Conservation (phyloP, 1,284 basidiomycete species). For the Tetrapyrgos nigripes region DNA sequence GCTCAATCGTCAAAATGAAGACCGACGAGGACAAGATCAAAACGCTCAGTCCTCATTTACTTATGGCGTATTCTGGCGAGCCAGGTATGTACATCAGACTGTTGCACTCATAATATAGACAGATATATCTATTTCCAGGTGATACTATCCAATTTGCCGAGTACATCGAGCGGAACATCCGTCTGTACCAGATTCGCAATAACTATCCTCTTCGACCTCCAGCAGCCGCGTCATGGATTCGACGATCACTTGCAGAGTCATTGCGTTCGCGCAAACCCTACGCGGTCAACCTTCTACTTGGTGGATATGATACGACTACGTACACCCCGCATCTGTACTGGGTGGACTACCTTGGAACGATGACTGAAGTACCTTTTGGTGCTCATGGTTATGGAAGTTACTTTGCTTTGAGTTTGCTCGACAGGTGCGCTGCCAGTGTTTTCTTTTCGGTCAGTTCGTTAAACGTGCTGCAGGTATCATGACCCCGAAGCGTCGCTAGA, state of each 20-base stretch:
- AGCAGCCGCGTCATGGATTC: slow-evolving; percentile 94
- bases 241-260: slow-evolving; percentile 88
- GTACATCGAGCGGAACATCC: slow-evolving; percentile 94
- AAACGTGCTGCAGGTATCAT: slow-evolving; percentile 70
- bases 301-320: slow-evolving; percentile 84
- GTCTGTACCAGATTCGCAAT: slow-evolving; percentile 96
- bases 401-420: slow-evolving; percentile 91
- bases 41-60: slow-evolving; percentile 86
- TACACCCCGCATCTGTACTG: slow-evolving; percentile 87
- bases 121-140: slow-evolving; percentile 53
- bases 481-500: slow-evolving; percentile 83
- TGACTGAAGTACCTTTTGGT: slow-evolving; percentile 89
- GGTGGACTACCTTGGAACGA: slow-evolving; percentile 95
- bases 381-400: slow-evolving; percentile 97
- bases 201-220: slow-evolving; percentile 88
- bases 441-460: not conserved
- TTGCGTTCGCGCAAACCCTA: slow-evolving; percentile 91
- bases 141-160: slow-evolving; percentile 98
- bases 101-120: not conserved
- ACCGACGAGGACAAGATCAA: slow-evolving; percentile 98
- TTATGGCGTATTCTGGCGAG: slow-evolving; percentile 96
- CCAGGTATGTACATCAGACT: slow-evolving; percentile 74
- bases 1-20: slow-evolving; percentile 98
- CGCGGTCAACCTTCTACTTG: slow-evolving; percentile 91
- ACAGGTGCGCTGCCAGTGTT: slow-evolving; percentile 62